Base-by-base conservation (phyloP, 768 basidiomycete species). In the Macrolepiota fuliginosa region DNA sequence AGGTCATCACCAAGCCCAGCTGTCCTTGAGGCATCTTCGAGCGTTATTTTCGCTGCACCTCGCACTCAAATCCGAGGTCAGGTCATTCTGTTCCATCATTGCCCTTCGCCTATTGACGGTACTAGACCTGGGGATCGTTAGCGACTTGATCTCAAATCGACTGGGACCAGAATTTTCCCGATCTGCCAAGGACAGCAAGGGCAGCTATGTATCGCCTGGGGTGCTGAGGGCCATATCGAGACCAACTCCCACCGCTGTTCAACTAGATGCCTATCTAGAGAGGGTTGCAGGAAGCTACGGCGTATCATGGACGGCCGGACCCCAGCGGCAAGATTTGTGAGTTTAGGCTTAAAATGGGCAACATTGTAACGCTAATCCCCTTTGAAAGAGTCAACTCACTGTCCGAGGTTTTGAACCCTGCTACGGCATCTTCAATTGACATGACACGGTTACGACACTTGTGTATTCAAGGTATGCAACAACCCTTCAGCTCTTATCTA, bases 1-100 rank as follows among this genome's bases (percentile, higher is more conserved):
- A 83, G 83, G 57, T 66, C 68, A 24, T 62, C 71, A n/a, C 77
- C 79, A 45, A 86, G 83, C 51, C 83, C 85, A 2, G 68, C 73
- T 36, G 69, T 88, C 11, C 69, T 83, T n/a, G 89, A 91, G 71
- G 89, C 90, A 22, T 83, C 83, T 17, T 85, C 88, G 12, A 89
- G 81, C 58, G 80, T 91, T 62, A 85, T 92, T 56, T 84, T 80
- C 65, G 83, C 87, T 5, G 81, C 84, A 0, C 81, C 83, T 24
- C 78, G 79, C 47, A 70, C 80, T 2, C 83, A 84, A 27, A 84
- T 78, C 7, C 84, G 80, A 81, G 90, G 90, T 89, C 25, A 45
- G 19, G 45, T 24, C 51, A 1, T 45, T 37, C 24, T 40, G 45
- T 12, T 42, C 51, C n/a, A 32, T 50, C 51, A 19, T 36, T 7